Base-by-base conservation (phyloP, 2,329 filamentous ascomycete genomes). In the Trichophyton verrucosum region DNA sequence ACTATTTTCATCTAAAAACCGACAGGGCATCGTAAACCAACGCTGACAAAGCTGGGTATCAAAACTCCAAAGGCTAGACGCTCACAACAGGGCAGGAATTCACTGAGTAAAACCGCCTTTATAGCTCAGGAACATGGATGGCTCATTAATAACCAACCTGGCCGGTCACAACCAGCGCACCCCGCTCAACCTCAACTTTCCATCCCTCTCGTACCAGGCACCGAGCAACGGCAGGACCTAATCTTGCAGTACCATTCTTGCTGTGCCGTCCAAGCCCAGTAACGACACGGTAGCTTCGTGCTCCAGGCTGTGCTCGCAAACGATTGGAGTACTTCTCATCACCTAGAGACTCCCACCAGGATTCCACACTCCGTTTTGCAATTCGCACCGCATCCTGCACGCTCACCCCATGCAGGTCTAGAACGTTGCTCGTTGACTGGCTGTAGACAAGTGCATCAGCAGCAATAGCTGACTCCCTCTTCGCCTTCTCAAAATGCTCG, bases 361-460 rank as follows among this genome's bases (percentile, higher is more conserved):
- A 71, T 65, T 81, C 78, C 0, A 88, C 86, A 42, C 80, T 81
- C 55, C 85, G 80, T 33, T 82, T 80, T 1, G 88, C 85, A 65
- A 96, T 96, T 2, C 88, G 80, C 33, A 91, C 84, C 1, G 88
- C 92, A 71, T 95, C 88, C 57, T 84, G 78, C 1, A 96, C 91
- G 51, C 81, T 85, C 3, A 96, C 84, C 4, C 90, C 89, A 71
- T 97, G 92, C 27, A 97, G 77, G 72, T 97, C 92, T 6, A 95
- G 77, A 20, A 80, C 76, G 0, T 74, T 77, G 1, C 71, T 62
- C 0, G 79, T 80, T 58, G 88, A 91, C 69, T 91, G 86, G 8
- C 75, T 70, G 9, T 85, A 79, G 0, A 92, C 91, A 2, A 86
- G 78, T 0, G 81, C 74, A 67, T 94, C 87, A 1, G 90, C 89